phyloP scores from a whole-genome alignment of 208 protist genomes.

The Wallacemonas sp. region DNA sequence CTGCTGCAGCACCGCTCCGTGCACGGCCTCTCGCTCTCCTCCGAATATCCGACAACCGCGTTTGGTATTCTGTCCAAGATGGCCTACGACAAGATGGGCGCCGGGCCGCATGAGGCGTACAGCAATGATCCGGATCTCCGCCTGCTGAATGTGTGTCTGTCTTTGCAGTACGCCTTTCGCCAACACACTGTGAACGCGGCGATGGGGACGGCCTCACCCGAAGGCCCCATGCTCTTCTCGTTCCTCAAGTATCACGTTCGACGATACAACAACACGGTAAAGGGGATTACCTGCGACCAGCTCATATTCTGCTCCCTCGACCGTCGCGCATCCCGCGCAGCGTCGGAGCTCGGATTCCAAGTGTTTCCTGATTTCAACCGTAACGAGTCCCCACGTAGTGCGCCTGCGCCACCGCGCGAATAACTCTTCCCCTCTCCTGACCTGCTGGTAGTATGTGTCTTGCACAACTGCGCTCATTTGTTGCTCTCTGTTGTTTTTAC shows the following conservation, averaged over 20 bases:
- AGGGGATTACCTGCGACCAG: conserved; percentile 44
- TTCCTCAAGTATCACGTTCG: conserved; percentile 87
- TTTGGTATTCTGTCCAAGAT: conserved; percentile 59
- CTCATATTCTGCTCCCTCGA: conserved; percentile 82
- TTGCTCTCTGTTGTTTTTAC: too few relatives aligned
- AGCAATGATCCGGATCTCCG: conserved; percentile 72
- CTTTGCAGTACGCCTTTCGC: conserved; percentile 71
- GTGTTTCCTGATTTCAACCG: conserved; percentile 46
- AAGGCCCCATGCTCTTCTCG: conserved; percentile 75
- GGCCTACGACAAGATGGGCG: conserved; percentile 55
- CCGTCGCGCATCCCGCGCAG: conserved; percentile 57
- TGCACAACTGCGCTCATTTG: too few relatives aligned
- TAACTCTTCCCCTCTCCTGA: too few relatives aligned
- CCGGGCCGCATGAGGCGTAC: conserved; percentile 17
- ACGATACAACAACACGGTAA: conserved; percentile 69
- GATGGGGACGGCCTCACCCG: conserved; percentile 38
- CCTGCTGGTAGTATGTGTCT: too few relatives aligned
- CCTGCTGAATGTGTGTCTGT: conserved; percentile 76
- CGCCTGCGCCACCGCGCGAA: too few relatives aligned
- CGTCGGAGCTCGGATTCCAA: conserved; percentile 56
- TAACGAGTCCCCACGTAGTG: too few relatives aligned
- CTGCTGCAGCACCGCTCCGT: conserved; percentile 54
- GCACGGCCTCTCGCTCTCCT: conserved; percentile 51
- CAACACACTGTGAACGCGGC: conserved; percentile 20
- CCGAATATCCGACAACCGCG: conserved; percentile 59